Conservation (phyloP, 2,329 filamentous ascomycete genomes). For the Colletotrichum gloeosporioides region DNA sequence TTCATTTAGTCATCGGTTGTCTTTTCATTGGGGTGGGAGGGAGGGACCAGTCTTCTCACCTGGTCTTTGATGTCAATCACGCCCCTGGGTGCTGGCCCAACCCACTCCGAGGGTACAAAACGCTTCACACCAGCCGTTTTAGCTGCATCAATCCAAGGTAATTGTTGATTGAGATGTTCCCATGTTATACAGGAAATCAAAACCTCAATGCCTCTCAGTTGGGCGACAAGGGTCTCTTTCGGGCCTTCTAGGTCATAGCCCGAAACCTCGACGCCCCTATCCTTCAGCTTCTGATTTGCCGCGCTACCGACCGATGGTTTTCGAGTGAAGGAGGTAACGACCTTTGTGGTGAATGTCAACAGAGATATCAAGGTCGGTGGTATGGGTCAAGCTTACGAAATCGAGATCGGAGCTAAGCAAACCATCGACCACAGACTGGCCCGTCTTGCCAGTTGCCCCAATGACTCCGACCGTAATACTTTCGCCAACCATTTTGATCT, state of each 20-base stretch:
- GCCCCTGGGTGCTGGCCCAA: not conserved
- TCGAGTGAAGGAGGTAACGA: not conserved
- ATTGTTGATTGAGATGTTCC: not conserved
- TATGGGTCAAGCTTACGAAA: not conserved
- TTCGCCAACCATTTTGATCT: not conserved
- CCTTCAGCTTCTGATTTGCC: not conserved
- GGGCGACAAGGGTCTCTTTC: not conserved
- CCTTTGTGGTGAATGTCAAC: not conserved
- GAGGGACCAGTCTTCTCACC: not conserved
- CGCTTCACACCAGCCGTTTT: not conserved
- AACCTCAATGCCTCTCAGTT: not conserved
- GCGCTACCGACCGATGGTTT: not conserved
- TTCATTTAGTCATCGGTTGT: not conserved
- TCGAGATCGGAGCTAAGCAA: not conserved
- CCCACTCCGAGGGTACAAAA: not conserved
- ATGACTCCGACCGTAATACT: not conserved
- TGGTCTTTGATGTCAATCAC: not conserved
- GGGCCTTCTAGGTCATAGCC: not conserved
- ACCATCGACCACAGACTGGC: not conserved
- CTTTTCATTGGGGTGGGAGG: not conserved
- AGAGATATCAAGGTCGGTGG: rapidly evolving
- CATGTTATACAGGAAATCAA: not conserved
- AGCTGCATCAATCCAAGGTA: not conserved
- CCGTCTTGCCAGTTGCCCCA: not conserved
- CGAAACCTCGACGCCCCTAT: not conserved